Base-by-base conservation (phyloP, 352 stramenopile genomes). In the Hyaloperonospora brassicae region DNA sequence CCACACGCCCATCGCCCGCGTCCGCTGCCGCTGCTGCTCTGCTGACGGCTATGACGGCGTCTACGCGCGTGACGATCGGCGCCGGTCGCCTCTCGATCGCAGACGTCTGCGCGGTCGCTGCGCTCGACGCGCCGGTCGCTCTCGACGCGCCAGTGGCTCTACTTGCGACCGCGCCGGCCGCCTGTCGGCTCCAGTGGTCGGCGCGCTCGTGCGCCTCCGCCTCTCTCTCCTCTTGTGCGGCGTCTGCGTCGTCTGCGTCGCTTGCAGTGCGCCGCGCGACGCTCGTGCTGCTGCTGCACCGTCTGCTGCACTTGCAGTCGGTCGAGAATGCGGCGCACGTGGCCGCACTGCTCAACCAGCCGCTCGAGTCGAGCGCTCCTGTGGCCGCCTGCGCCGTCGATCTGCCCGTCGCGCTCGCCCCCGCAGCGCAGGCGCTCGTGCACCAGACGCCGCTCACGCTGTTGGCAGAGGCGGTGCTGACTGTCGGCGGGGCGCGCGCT, bases 91-190 rank as follows among this genome's bases (percentile, higher is more conserved):
- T 89, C 46, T 64, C 65, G 24, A 55, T 86, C 25, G 72, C 59
- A 43, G 76, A 89, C 57, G 62, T 89, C n/a, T 79, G 71, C 41
- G 64, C 75, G 5, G 68, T 87, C 57, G 76, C 79, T 31, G 75
- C 64, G 11, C 57, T 86, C 22, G 52, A 57, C 49, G 75, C 76
- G 10, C 55, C 62, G 5, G 75, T 87, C 43, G 52, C 46, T 38
- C 39, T 73, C 17, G 76, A 87, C 13, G 42, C 63, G 39, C 39
- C 25, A 17, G 42, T 27, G 27, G 55, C 59, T 2, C 38, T 17
- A 17, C 17, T 55, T 34, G 31, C 50, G n/a, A 27, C 57, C 30
- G 22, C 60, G 30, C 0, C 61, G 24, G 34, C 59, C 9, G 24
- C 58, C 38, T 56, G 54, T 50, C 52, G 44, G 25, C 41, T 50